phyloP scores from a whole-genome alignment of 345 rosid genomes.

The Gossypium herbaceum region DNA sequence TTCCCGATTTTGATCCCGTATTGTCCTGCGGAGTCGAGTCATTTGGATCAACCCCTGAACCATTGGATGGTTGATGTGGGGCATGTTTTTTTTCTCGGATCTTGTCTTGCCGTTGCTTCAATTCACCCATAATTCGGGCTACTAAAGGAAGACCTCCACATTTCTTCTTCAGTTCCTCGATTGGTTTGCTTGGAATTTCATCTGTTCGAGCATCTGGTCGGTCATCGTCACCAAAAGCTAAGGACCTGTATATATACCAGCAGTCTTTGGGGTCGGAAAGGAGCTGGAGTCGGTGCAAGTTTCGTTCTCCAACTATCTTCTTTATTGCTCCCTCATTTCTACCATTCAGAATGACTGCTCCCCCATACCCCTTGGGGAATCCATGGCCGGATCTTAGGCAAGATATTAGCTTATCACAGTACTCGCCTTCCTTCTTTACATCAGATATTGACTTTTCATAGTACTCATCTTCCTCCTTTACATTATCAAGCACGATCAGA shows the following conservation, averaged over 20 bases:
- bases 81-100: not conserved
- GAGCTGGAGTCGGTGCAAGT: slow-evolving; percentile 29
- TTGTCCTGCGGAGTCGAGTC: no score
- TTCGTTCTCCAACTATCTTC: slow-evolving; percentile 43
- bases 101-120: slow-evolving; percentile 6
- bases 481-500: slow-evolving; percentile 48
- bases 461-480: slow-evolving; percentile 27
- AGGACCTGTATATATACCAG: slow-evolving; percentile 35
- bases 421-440: slow-evolving; percentile 22
- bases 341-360: slow-evolving; percentile 45
- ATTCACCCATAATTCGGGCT: slow-evolving; percentile 32
- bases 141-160: slow-evolving; percentile 45
- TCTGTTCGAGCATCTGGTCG: not conserved
- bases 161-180: slow-evolving; percentile 32
- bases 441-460: slow-evolving; percentile 22
- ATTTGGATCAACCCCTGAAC: not conserved
- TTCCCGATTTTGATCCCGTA: no score
- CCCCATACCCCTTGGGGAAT: slow-evolving; percentile 51
- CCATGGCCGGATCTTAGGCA: slow-evolving; percentile 21
- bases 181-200: slow-evolving; percentile 11
- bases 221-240: not conserved
- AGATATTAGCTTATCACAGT: slow-evolving; percentile 26
- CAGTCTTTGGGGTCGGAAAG: slow-evolving; percentile 24
- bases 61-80: not conserved
- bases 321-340: slow-evolving; percentile 31